These are phyloP conservation scores for Naganishia friedmannii DNA, from an alignment of 768 basidiomycete genomes.

Conservation along the genomic window DNA sequence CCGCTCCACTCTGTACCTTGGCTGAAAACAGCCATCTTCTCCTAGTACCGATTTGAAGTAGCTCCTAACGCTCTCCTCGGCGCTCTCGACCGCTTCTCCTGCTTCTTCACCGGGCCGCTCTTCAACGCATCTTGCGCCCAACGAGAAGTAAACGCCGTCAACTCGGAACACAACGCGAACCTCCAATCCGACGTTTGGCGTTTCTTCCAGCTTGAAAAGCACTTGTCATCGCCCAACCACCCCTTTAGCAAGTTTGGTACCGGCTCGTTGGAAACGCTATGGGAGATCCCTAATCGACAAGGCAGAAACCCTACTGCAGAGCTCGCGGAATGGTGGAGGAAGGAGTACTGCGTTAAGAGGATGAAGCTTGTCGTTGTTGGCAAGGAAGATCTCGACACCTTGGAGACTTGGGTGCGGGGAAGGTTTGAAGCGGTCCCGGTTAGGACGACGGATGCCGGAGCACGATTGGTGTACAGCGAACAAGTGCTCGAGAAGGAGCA, in stretches of 20 bases:
- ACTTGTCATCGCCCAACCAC: slow-evolving; percentile 73
- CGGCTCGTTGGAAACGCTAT: slow-evolving; percentile 60
- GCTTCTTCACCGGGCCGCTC: slow-evolving; percentile 89
- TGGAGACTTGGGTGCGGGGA: slow-evolving; percentile 48
- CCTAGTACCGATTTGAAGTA: slow-evolving; percentile 66
- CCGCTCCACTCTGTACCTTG: slow-evolving; percentile 58
- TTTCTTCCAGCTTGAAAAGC: slow-evolving; percentile 88
- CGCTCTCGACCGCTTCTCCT: slow-evolving; percentile 52
- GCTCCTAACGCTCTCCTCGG: slow-evolving; percentile 56
- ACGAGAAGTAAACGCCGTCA: slow-evolving; percentile 71
- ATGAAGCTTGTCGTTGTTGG: slow-evolving; percentile 62
- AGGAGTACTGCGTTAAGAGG: slow-evolving; percentile 53
- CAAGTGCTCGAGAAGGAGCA: slow-evolving; percentile 41
- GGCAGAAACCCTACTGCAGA: slow-evolving; percentile 53
- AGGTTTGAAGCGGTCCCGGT: slow-evolving; percentile 47
- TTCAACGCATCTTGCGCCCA: slow-evolving; percentile 58
- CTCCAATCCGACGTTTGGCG: slow-evolving; percentile 72
- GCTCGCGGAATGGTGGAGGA: slow-evolving; percentile 54
- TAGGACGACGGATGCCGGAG: slow-evolving; percentile 38
- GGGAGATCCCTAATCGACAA: slow-evolving; percentile 51
- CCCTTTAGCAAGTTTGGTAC: slow-evolving; percentile 89
- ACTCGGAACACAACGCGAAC: slow-evolving; percentile 87
- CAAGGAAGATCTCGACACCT: slow-evolving; percentile 48
- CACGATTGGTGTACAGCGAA: slow-evolving; percentile 41
- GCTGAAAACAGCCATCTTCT: slow-evolving; percentile 50